These are phyloP conservation scores for Phytophthora quininea DNA, from an alignment of 352 stramenopile genomes.

Conservation along the genomic window DNA sequence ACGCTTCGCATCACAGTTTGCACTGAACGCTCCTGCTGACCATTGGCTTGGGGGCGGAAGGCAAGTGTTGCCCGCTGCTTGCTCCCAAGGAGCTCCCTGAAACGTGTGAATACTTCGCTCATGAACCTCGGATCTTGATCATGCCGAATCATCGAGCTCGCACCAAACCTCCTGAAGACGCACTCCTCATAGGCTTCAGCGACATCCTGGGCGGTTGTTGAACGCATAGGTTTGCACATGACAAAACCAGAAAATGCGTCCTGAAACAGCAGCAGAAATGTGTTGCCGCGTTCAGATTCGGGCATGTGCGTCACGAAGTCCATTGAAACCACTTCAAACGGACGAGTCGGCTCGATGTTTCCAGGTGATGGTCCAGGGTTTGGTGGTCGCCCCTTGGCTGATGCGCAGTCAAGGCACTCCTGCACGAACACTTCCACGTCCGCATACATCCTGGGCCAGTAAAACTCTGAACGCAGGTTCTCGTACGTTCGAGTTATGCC, in stretches of 20 bases:
- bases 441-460: slow-evolving; percentile 3
- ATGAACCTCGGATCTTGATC: not conserved
- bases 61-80: too few species aligned
- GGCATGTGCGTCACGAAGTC: not conserved
- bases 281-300: not conserved
- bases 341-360: slow-evolving; percentile 7
- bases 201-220: not conserved
- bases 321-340: slow-evolving; percentile 5
- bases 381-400: not conserved
- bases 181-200: not conserved
- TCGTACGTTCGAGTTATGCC: slow-evolving; percentile 10
- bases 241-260: not conserved
- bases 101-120: not conserved
- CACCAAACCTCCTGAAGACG: not conserved
- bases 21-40: too few species aligned
- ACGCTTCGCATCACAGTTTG: too few species aligned
- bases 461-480: slow-evolving; percentile 10
- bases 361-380: slow-evolving; percentile 9
- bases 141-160: not conserved
- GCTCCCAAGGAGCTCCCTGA: not conserved
- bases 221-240: not conserved
- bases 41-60: too few species aligned
- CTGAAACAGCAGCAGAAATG: not conserved
- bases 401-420: not conserved
- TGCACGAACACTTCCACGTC: not conserved